Evolutionary conservation across 345 rosid species (phyloP).

Genomic region (Corymbia maculata): DNA sequence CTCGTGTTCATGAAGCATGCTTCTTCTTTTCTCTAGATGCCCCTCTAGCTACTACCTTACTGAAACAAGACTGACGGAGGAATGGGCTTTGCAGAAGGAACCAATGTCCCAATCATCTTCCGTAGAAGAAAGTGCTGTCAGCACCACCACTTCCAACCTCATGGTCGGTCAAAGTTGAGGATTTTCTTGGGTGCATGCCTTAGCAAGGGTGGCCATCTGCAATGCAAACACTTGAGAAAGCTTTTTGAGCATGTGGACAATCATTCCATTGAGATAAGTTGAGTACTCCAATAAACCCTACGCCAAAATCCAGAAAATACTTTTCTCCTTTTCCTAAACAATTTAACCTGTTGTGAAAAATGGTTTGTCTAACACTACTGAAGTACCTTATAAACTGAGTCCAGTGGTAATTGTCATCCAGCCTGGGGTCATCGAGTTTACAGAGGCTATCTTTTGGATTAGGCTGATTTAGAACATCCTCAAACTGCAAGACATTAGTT

Average conservation of each 20-base stretch:
- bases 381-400: slow-evolving; percentile 57
- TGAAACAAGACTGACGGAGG: slow-evolving; percentile 42
- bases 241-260: background rate
- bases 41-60: slow-evolving; percentile 27
- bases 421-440: slow-evolving; percentile 55
- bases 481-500: slow-evolving; percentile 35
- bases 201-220: slow-evolving; percentile 81
- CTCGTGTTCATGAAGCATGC: background rate
- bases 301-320: background rate
- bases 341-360: background rate
- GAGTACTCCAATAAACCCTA: background rate
- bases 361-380: background rate
- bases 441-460: slow-evolving; percentile 42
- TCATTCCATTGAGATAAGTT: background rate
- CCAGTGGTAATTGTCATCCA: slow-evolving; percentile 54
- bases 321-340: background rate
- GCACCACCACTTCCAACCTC: slow-evolving; percentile 75
- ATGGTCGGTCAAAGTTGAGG: slow-evolving; percentile 62
- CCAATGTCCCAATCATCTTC: slow-evolving; percentile 60
- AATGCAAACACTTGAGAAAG: background rate
- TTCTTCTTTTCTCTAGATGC: background rate
- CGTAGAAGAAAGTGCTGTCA: slow-evolving; percentile 59
- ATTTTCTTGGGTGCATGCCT: slow-evolving; percentile 67
- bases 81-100: slow-evolving; percentile 44
- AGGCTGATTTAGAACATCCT: slow-evolving; percentile 41